Evolutionary conservation across 179 eudicot genomes (phyloP), one percentile per base, ranked within the genome.

Genomic region (Vitellaria paradoxa): DNA sequence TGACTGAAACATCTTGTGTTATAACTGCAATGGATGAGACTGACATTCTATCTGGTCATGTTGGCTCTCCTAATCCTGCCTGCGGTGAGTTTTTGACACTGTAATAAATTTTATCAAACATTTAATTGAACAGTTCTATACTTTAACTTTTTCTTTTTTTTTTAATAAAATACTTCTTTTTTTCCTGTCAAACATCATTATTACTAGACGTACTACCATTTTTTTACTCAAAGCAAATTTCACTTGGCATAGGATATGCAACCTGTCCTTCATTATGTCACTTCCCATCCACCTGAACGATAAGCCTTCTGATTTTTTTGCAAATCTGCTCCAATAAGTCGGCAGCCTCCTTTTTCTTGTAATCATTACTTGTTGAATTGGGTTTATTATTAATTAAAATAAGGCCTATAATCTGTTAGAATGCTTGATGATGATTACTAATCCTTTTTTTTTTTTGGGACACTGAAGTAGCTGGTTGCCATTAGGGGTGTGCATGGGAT

Each of bases 1-100:
- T 88, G 88, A 88, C 91, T 9, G 91, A 88, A 79, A 76, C 86
- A 70, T 74, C 91, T 56, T 86, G 87, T 73, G 80, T 82, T 50
- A 86, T 86, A 80, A 84, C 85, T 72, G 60, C 42, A 57, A 86
- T 82, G 86, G 83, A 87, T n/a, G 76, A 80, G 76, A 50, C 73
- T 17, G 90, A 87, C 66, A 74, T 57, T 62, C 80, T 72, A 69
- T 80, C 87, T 77, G 91, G 91, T 67, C 91, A 88, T 79, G 91
- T 88, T 26, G 91, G 91, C 62, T 72, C 87, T 64, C 91, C 91
- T 62, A 84, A 77, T 75, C 83, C 89, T 74, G 77, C 85, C 68
- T 86, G 91, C 73, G 91, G 91, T 88, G 68, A 81, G 87, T 73
- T 67, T 20, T 68, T 40, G 37, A 49, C 76, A 45, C 15, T 77